Percentiles rank a stretch among this genome's conserved stretches.
These are phyloP conservation scores for Linnemannia exigua DNA, from an alignment of 192 early-diverging fungal species.

Conservation along the genomic window DNA sequence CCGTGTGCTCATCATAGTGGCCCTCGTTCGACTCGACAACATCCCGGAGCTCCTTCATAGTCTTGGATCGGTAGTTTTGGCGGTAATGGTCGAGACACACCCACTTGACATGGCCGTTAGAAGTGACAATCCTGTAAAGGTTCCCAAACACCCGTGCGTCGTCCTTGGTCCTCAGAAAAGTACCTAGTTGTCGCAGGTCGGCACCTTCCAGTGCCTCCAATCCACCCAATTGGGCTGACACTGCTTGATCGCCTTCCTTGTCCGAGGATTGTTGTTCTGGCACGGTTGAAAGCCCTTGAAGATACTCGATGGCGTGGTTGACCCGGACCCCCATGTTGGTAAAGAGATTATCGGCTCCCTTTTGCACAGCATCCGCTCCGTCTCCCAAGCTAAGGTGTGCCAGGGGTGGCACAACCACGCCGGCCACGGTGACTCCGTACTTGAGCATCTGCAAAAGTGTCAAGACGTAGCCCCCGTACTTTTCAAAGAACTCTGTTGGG, in stretches of 20 bases:
- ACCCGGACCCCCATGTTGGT: neutral
- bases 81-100: conserved; percentile 27
- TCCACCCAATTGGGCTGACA: neutral
- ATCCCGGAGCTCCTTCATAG: neutral
- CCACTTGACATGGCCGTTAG: conserved; percentile 32
- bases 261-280: neutral
- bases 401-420: conserved; percentile 7
- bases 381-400: neutral
- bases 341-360: neutral
- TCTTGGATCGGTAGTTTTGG: conserved; percentile 13
- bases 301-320: neutral
- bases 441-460: conserved; percentile 29
- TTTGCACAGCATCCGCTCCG: neutral
- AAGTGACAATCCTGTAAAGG: conserved; percentile 21
- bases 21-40: conserved; percentile 16
- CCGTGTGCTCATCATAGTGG: neutral
- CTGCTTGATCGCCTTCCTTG: neutral
- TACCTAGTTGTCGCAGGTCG: conserved; percentile 17
- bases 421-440: conserved; percentile 10
- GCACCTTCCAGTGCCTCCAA: conserved; percentile 13
- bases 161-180: conserved; percentile 10
- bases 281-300: neutral
- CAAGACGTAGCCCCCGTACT: conserved; percentile 17
- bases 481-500: conserved; percentile 28
- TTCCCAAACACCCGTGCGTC: conserved; percentile 13